Percentiles rank a stretch among this genome's conserved stretches.
phyloP scores from a whole-genome alignment of 352 stramenopile species.

The Pythium utonaiense region DNA sequence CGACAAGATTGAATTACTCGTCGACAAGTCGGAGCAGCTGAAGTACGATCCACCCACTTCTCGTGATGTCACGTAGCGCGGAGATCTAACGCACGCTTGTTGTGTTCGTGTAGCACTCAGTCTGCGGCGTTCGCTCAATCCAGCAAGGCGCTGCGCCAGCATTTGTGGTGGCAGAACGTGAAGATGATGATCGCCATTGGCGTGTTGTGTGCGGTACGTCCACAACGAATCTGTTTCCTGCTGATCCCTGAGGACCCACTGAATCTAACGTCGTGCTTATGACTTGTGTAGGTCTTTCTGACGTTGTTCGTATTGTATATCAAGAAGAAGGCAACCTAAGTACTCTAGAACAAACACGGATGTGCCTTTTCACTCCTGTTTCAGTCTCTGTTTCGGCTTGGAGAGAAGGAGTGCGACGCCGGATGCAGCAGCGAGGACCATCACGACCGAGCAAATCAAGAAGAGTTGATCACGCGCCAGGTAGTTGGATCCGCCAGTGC shows the following conservation, averaged over 20 bases:
- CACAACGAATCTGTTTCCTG: too few relatives aligned
- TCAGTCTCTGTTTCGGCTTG: slow-evolving; percentile 3
- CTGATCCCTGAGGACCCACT: too few relatives aligned
- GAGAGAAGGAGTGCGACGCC: neutral
- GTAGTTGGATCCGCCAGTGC: slow-evolving; percentile 28
- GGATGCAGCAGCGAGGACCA: slow-evolving; percentile 41
- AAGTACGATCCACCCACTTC: too few relatives aligned
- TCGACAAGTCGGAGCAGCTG: slow-evolving; percentile 85
- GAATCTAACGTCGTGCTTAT: neutral
- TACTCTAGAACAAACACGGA: neutral
- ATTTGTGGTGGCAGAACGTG: slow-evolving; percentile 85
- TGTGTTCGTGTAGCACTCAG: slow-evolving; percentile 50
- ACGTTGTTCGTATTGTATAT: slow-evolving; percentile 25
- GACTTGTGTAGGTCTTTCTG: slow-evolving; percentile 31
- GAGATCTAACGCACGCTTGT: too few relatives aligned
- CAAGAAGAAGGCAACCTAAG: slow-evolving; percentile 26
- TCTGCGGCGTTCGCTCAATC: slow-evolving; percentile 80
- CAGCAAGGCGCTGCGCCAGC: slow-evolving; percentile 72
- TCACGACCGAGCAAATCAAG: slow-evolving; percentile 31
- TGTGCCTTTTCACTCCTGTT: neutral
- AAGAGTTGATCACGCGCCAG: slow-evolving; percentile 23
- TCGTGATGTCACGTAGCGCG: too few relatives aligned
- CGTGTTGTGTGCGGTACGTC: slow-evolving; percentile 59
- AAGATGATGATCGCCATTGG: slow-evolving; percentile 85
- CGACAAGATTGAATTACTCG: slow-evolving; percentile 86